Evolutionary conservation across 179 eudicot genomes (phyloP), one percentile per base, ranked within the genome.

Genomic region (Beta macrorhiza): DNA sequence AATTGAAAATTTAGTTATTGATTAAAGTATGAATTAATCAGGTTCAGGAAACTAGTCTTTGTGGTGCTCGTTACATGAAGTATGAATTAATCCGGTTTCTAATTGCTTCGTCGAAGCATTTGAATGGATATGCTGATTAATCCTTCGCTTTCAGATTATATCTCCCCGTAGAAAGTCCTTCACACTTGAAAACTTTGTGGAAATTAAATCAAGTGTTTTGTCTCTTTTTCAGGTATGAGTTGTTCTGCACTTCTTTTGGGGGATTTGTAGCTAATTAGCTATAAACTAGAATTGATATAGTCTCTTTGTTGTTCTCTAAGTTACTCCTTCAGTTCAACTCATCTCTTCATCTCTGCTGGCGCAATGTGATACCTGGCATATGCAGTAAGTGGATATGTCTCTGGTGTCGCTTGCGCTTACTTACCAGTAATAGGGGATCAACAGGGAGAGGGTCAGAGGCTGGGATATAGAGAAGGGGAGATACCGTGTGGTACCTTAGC

Each of bases 121-220:
- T 29, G 32, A 29, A 29, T 29, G 32, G 32, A 29, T 29, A 0
- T 29, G 64, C 69, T 72, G 15, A 74, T 59, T 57, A 20, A 6
- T 82, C 25, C 44, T 57, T 55, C 84, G 70, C 74, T 85, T 85
- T 79, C 91, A 93, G 98, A 91, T 91, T 67, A 89, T 96, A 85
- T 83, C 29, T 90, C 90, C 93, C 0, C 97, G 92, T 79, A 86
- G 86, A 72, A 94, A 91, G 78, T 90, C 97, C 25, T 96, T 96
- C 80, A 83, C 83, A 67, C 89, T 86, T 77, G 89, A 89, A n/a
- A 83, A 77, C 11, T 94, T 78, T 80, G 77, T 82, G 42, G 85
- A 75, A 72, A 90, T 96, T 84, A 85, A 82, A 77, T 83, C 90
- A 25, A 52, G 80, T 55, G 83, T 90, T 78, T 42, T 32, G 70